A percentile compares a stretch with the other conserved stretches of the same genome.
These are phyloP conservation scores for Yamadazyma diospyri DNA, from an alignment of 1,139 yeast species.

Conservation along the genomic window DNA sequence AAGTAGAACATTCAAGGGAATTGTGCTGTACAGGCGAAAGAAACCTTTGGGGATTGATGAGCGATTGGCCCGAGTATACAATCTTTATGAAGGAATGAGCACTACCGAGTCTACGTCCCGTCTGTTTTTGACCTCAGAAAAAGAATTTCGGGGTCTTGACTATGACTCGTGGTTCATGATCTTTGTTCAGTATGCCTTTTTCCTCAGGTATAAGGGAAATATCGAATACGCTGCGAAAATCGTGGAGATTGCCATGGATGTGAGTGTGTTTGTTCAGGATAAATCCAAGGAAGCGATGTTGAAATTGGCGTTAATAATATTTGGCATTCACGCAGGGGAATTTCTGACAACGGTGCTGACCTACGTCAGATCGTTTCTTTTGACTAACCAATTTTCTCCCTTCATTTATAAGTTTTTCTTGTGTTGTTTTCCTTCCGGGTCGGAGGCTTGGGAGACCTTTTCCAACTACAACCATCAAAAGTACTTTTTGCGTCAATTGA, in stretches of 20 bases:
- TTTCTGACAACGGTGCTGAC: constrained; percentile 44
- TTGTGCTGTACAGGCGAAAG: constrained; percentile 57
- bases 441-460: constrained; percentile 53
- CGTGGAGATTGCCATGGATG: constrained; percentile 69
- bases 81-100: constrained; percentile 61
- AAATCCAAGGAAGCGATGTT: constrained; percentile 52
- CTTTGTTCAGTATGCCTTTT: constrained; percentile 73
- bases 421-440: constrained; percentile 64
- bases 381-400: constrained; percentile 71
- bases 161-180: constrained; percentile 84
- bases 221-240: constrained; percentile 65
- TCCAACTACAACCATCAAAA: constrained; percentile 84
- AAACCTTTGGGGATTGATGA: constrained; percentile 67
- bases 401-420: constrained; percentile 64
- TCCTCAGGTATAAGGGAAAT: constrained; percentile 59
- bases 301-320: constrained; percentile 60
- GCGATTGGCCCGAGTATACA: constrained; percentile 62
- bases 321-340: constrained; percentile 57
- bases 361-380: constrained; percentile 59
- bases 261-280: constrained; percentile 72
- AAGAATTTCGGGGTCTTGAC: constrained; percentile 68
- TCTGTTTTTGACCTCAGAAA: constrained; percentile 41
- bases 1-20: constrained; percentile 65
- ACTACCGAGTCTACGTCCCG: constrained; percentile 30
- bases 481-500: constrained; percentile 81